phyloP scores from a whole-genome alignment of 2,329 filamentous ascomycete genomes.

The Penicillium sp. region DNA sequence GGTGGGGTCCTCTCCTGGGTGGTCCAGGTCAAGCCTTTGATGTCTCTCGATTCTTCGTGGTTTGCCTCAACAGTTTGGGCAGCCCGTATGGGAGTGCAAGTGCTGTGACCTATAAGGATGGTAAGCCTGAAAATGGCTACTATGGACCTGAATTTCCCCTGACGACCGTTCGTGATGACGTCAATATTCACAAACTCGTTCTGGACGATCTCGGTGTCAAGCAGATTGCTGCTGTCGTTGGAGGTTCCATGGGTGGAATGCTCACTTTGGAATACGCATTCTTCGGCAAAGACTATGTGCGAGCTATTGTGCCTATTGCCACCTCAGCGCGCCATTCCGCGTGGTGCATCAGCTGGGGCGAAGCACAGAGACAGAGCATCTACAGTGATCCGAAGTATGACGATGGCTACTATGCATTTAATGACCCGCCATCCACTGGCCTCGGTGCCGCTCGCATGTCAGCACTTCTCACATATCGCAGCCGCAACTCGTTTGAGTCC shows the following conservation, averaged over 20 bases:
- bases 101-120: conserved; percentile 74
- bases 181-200: conserved; percentile 63
- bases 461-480: conserved; percentile 90
- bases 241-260: conserved; percentile 61
- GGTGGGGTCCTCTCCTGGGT: conserved; percentile 57
- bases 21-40: conserved; percentile 56
- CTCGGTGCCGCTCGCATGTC: conserved; percentile 96
- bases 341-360: conserved; percentile 61
- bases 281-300: conserved; percentile 63
- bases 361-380: conserved; percentile 65
- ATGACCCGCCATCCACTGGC: conserved; percentile 81
- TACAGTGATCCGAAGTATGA: conserved; percentile 99
- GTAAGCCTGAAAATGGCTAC: conserved; percentile 67
- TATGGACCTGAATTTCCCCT: conserved; percentile 97
- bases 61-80: conserved; percentile 56
- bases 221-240: conserved; percentile 55
- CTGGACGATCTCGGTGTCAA: conserved; percentile 55
- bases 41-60: conserved; percentile 53
- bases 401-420: conserved; percentile 88
- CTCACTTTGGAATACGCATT: conserved; percentile 63
- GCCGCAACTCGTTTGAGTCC: conserved; percentile 93
- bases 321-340: conserved; percentile 57
- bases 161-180: conserved; percentile 93
- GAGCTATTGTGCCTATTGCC: conserved; percentile 55
- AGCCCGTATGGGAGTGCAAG: conserved; percentile 57